A percentile compares a stretch with the other conserved stretches of the same genome.
Conservation (phyloP, 352 stramenopile genomes). For the Detonula confervacea region DNA sequence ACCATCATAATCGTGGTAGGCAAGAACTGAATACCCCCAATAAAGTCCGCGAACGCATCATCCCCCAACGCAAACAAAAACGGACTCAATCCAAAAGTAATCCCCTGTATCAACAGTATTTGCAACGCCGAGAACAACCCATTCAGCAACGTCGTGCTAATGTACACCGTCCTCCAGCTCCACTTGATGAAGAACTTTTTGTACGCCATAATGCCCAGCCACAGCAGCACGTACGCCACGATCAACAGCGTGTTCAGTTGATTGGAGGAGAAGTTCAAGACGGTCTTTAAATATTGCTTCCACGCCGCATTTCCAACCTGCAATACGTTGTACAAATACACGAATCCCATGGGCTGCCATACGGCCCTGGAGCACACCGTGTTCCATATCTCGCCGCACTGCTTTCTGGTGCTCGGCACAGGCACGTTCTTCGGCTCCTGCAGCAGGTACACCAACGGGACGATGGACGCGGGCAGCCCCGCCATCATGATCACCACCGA, state of each 20-base stretch:
- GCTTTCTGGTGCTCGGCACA: conserved; percentile 63
- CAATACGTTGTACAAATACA: conserved; percentile 84
- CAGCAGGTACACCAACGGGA: conserved; percentile 71
- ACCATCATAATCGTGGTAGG: conserved; percentile 86
- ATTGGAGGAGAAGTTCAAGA: conserved; percentile 74
- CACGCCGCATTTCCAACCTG: conserved; percentile 82
- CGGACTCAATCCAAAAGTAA: conserved; percentile 78
- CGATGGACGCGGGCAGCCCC: conserved; percentile 65
- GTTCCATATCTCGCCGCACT: conserved; percentile 82
- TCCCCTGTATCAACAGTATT: conserved; percentile 78
- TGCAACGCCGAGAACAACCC: conserved; percentile 76
- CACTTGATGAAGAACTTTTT: conserved; percentile 85
- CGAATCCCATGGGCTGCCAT: conserved; percentile 84
- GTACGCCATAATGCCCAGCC: conserved; percentile 82
- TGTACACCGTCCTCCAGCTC: conserved; percentile 80
- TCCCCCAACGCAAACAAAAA: conserved; percentile 84
- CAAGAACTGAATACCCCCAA: conserved; percentile 76
- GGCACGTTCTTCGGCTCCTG: conserved; percentile 63
- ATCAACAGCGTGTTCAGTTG: conserved; percentile 81
- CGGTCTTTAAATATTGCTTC: conserved; percentile 79
- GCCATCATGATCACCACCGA: conserved; percentile 71
- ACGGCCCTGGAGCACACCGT: conserved; percentile 79
- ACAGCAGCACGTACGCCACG: conserved; percentile 74
- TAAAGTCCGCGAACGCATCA: conserved; percentile 84
- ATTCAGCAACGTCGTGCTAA: conserved; percentile 78